phyloP scores from a whole-genome alignment of 2,329 filamentous ascomycete species.

The Trichoderma harzianum region DNA sequence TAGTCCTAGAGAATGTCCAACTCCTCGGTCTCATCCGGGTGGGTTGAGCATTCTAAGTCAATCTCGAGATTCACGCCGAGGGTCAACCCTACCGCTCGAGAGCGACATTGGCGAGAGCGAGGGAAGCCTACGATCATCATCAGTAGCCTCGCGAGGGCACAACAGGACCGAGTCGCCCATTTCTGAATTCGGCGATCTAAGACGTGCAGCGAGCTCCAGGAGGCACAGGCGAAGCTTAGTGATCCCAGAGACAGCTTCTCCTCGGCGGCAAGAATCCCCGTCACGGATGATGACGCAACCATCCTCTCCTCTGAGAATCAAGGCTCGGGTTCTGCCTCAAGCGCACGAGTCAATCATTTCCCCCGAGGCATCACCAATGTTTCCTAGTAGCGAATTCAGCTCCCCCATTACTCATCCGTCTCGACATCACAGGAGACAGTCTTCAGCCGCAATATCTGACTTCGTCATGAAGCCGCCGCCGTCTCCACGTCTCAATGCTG shows the following conservation, averaged over 20 bases:
- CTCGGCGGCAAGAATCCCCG: slow-evolving; percentile 83
- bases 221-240: slow-evolving; percentile 87
- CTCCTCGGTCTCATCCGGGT: slow-evolving; percentile 77
- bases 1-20: slow-evolving; percentile 87
- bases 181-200: slow-evolving; percentile 75
- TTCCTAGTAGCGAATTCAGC: slow-evolving; percentile 76
- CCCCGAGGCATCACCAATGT: slow-evolving; percentile 84
- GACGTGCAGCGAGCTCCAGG: slow-evolving; percentile 71
- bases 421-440: slow-evolving; percentile 80
- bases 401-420: slow-evolving; percentile 63
- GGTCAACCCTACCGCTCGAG: slow-evolving; percentile 70
- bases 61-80: slow-evolving; percentile 64
- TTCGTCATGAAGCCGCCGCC: slow-evolving; percentile 64
- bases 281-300: slow-evolving; percentile 68
- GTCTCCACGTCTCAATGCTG: slow-evolving; percentile 74
- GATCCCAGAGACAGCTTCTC: slow-evolving; percentile 73
- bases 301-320: slow-evolving; percentile 84
- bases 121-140: slow-evolving; percentile 78
- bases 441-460: slow-evolving; percentile 80
- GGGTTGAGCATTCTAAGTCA: slow-evolving; percentile 55
- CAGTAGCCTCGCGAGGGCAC: slow-evolving; percentile 63
- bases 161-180: slow-evolving; percentile 83
- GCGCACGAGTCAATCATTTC: slow-evolving; percentile 68
- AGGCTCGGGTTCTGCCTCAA: slow-evolving; percentile 64
- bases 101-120: slow-evolving; percentile 85